A percentile compares a stretch with the other conserved stretches of the same genome.
phyloP scores from a whole-genome alignment of 257 asterid genomes.

The Plantago major region DNA sequence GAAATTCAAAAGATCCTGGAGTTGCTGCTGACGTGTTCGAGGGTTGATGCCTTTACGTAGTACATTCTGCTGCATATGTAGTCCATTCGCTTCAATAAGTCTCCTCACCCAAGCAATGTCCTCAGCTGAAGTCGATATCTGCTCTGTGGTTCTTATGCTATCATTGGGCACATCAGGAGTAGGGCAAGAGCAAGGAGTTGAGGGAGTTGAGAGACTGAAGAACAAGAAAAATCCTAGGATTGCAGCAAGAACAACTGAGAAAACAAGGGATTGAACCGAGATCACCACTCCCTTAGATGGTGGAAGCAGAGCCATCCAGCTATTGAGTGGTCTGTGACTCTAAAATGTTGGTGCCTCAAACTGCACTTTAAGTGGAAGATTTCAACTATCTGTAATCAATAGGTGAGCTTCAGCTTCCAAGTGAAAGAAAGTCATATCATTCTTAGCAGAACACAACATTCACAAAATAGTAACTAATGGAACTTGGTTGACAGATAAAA shows the following conservation, averaged over 20 bases:
- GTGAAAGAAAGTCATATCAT: not conserved
- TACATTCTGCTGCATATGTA: slow-evolving; percentile 80
- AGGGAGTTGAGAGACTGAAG: slow-evolving; percentile 38
- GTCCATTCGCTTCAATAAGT: slow-evolving; percentile 70
- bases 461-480: not conserved
- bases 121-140: slow-evolving; percentile 51
- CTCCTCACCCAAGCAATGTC: slow-evolving; percentile 75
- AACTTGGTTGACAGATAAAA: not conserved
- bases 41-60: slow-evolving; percentile 97
- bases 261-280: slow-evolving; percentile 60
- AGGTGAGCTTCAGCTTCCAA: slow-evolving; percentile 10
- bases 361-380: slow-evolving; percentile 14
- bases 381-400: slow-evolving; percentile 8
- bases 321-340: slow-evolving; percentile 5
- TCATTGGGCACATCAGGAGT: slow-evolving; percentile 12
- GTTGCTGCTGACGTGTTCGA: slow-evolving; percentile 88
- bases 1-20: slow-evolving; percentile 70
- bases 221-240: slow-evolving; percentile 46
- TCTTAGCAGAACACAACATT: slow-evolving; percentile 6
- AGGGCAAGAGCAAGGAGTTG: slow-evolving; percentile 54
- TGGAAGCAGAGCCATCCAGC: slow-evolving; percentile 46
- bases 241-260: slow-evolving; percentile 47
- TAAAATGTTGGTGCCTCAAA: slow-evolving; percentile 13
- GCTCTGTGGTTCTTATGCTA: slow-evolving; percentile 22
- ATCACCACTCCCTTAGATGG: slow-evolving; percentile 66